Conservation (phyloP, 768 basidiomycete species). For the Zangia roseola region DNA sequence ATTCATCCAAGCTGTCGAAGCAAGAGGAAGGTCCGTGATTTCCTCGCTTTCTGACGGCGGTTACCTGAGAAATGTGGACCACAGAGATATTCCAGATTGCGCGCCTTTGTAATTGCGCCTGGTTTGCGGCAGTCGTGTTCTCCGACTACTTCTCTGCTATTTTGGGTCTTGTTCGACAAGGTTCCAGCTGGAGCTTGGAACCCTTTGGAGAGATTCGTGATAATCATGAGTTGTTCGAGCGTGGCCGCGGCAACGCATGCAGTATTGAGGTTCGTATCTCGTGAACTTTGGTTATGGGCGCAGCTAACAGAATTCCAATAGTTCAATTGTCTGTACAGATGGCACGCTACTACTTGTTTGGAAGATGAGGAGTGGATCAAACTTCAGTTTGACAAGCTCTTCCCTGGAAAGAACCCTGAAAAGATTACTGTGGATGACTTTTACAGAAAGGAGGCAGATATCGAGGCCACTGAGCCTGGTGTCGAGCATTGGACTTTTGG, state of each 20-base stretch:
- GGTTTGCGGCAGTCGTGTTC: conserved; percentile 79
- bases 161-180: conserved; percentile 72
- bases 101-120: conserved; percentile 73
- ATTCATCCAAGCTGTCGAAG: conserved; percentile 36
- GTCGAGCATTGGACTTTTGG: conserved; percentile 67
- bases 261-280: conserved; percentile 65
- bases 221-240: conserved; percentile 62
- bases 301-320: conserved; percentile 24
- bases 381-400: conserved; percentile 47
- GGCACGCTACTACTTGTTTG: conserved; percentile 79
- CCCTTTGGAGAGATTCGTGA: conserved; percentile 74
- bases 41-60: not conserved
- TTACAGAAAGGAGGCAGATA: conserved; percentile 40
- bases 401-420: conserved; percentile 52
- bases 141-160: conserved; percentile 83
- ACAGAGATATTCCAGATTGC: conserved; percentile 81
- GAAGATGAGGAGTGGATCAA: conserved; percentile 72
- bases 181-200: conserved; percentile 73
- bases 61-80: conserved; percentile 17
- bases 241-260: conserved; percentile 78
- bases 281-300: not conserved
- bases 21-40: conserved; percentile 52
- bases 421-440: conserved; percentile 50
- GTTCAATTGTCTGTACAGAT: conserved; percentile 84
- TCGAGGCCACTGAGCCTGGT: conserved; percentile 44